Evolutionary conservation across 192 early-diverging fungal species (phyloP).

Genomic region (Dissophora globulifera): DNA sequence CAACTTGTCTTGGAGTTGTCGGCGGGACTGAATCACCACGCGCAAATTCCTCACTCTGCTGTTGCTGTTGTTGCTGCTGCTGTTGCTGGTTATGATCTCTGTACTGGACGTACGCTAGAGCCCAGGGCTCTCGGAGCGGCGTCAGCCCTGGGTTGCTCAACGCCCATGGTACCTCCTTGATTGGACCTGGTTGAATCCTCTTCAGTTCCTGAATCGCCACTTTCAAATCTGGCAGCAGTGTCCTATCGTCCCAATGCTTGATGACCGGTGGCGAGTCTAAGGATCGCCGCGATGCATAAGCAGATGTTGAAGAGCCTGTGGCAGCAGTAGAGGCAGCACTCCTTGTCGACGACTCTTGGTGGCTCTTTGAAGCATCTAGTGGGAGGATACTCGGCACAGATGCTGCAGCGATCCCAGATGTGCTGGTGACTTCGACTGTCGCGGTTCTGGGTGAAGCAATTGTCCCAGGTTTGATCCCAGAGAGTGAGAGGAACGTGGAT

Average conservation of each 20-base stretch:
- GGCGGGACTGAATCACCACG: too few species aligned
- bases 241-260: constrained; percentile 28
- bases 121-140: constrained; percentile 45
- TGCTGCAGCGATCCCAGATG: constrained; percentile 10
- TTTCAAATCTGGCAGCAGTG: constrained; percentile 30
- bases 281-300: constrained; percentile 3
- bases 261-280: neutral
- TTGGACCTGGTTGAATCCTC: constrained; percentile 30
- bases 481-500: constrained; percentile 25
- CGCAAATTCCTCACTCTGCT: neutral
- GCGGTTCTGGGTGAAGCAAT: constrained; percentile 23
- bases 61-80: neutral
- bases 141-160: constrained; percentile 7
- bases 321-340: neutral
- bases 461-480: constrained; percentile 38
- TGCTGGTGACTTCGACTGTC: constrained; percentile 35
- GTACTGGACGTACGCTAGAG: constrained; percentile 40
- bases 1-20: too few species aligned
- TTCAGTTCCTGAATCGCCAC: constrained; percentile 29
- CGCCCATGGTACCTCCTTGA: constrained; percentile 35
- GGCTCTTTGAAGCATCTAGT: neutral
- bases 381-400: neutral
- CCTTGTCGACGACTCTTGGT: neutral
- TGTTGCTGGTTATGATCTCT: too few species aligned
- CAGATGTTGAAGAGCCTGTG: too few species aligned